These are phyloP conservation scores for Lobosporangium transversale DNA, from an alignment of 192 early-diverging fungal species.

Conservation along the genomic window DNA sequence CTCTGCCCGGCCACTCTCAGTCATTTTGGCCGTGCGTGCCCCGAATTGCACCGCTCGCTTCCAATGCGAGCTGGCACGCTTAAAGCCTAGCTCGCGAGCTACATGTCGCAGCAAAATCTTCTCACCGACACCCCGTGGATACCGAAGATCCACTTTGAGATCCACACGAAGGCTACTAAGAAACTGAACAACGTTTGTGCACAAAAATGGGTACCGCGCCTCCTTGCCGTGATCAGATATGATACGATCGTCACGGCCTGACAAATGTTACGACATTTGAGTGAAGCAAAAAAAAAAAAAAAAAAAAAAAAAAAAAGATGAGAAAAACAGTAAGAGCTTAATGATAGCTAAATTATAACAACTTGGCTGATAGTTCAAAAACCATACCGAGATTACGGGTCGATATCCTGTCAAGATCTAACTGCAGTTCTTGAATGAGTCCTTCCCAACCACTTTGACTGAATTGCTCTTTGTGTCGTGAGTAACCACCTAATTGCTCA, in stretches of 20 bases:
- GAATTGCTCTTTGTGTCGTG: slow-evolving; percentile 83
- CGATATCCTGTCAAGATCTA: slow-evolving; percentile 88
- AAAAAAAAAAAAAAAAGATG: not conserved
- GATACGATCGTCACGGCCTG: slow-evolving; percentile 92
- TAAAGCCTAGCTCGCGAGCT: slow-evolving; percentile 75
- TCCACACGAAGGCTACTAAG: slow-evolving; percentile 77
- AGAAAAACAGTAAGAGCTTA: not conserved
- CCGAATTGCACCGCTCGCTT: slow-evolving; percentile 99
- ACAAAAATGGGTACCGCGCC: slow-evolving; percentile 88
- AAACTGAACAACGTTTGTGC: slow-evolving; percentile 71
- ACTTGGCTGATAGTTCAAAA: no score
- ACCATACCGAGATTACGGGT: slow-evolving; percentile 79
- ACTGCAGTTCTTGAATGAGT: slow-evolving; percentile 78
- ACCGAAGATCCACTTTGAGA: slow-evolving; percentile 85
- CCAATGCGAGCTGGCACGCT: slow-evolving; percentile 70
- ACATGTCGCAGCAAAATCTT: slow-evolving; percentile 87
- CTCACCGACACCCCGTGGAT: slow-evolving; percentile 85
- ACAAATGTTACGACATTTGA: slow-evolving; percentile 5
- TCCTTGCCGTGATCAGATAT: slow-evolving; percentile 88
- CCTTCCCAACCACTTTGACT: slow-evolving; percentile 68
- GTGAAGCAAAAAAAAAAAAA: no score
- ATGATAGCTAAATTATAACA: no score
- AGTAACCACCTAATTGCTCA: slow-evolving; percentile 94
- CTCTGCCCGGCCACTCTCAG: slow-evolving; percentile 46
- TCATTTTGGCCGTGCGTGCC: slow-evolving; percentile 96